Evolutionary conservation across 129 eudicot species (phyloP).

Genomic region (Apium graveolens): DNA sequence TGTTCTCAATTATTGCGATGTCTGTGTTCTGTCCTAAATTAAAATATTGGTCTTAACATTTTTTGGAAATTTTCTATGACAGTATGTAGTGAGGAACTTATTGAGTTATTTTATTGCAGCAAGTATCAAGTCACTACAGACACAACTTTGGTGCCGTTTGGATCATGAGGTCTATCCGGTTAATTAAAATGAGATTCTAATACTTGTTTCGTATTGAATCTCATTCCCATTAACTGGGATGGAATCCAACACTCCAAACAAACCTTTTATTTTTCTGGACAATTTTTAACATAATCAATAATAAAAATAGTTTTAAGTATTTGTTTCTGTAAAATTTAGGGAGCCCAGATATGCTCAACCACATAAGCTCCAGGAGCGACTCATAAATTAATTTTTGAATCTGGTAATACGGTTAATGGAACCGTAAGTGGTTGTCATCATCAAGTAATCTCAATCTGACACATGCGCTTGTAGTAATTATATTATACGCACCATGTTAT

Average conservation of each 20-base stretch:
- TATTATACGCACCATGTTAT: neutral
- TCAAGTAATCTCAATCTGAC: neutral
- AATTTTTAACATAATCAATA: neutral
- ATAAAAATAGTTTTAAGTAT: neutral
- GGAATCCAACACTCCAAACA: no score
- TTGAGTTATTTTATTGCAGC: neutral
- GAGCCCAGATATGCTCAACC: neutral
- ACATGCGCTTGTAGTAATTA: neutral
- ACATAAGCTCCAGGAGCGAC: neutral
- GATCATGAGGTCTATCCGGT: no score
- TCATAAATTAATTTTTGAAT: neutral
- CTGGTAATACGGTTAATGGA: neutral
- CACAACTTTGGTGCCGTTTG: neutral
- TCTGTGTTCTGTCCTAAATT: neutral
- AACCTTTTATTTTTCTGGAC: neutral
- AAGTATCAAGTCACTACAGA: neutral
- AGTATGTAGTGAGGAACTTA: neutral
- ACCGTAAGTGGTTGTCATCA: neutral
- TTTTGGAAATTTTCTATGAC: neutral
- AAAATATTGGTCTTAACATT: neutral
- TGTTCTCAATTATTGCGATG: neutral
- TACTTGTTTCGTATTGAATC: no score
- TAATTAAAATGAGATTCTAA: no score
- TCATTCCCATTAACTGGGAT: no score
- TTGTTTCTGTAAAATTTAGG: neutral